Evolutionary conservation across 2,329 filamentous ascomycete genomes (phyloP), one percentile per base, ranked within the genome.

Genomic region (Lachnellula arida): DNA sequence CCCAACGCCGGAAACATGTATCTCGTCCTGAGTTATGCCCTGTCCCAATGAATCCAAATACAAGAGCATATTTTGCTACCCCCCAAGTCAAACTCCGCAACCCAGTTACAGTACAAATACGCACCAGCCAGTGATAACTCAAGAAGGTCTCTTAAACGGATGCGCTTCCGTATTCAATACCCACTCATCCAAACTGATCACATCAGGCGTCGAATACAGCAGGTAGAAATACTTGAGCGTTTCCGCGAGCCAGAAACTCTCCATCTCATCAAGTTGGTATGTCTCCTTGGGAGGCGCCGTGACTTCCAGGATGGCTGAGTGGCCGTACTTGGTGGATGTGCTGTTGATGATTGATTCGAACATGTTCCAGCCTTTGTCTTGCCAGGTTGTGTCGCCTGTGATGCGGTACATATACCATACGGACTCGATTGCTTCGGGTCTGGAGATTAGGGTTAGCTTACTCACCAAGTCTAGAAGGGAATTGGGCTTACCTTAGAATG

Each of bases 401-500:
- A 95, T 90, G 68, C 91, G 88, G 74, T 95, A 94, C 77, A 95
- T 86, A 74, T 92, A 89, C 80, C 91, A 95, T 14, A 95, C 85
- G 0, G 87, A 91, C 67, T 96, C 91, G 64, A 96, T 91, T 0
- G 89, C 89, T 75, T 96, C 91, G 19, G 90, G 89, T 22, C 88
- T 88, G 60, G 23, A 35, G 8, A 14, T 14, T 19, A 8, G 48
- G 17, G 61, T 65, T 56, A 67, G 44, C 32, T 47, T 32, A 19
- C 32, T 66, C 12, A 57, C 5, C n/a, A 46, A 48, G 11, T 14
- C 14, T 60, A 1, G 14, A 8, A 66, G 12, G 22, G 17, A 39
- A n/a, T 7, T 19, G 8, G n/a, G 47, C 77, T 69, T 76, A 85
- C 84, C 84, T 76, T 35, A 87, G 76, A 58, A 86, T 83, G 61